Evolutionary conservation across 2,329 filamentous ascomycete genomes (phyloP), one percentile per base, ranked within the genome.

Genomic region (Colletotrichum sp.): DNA sequence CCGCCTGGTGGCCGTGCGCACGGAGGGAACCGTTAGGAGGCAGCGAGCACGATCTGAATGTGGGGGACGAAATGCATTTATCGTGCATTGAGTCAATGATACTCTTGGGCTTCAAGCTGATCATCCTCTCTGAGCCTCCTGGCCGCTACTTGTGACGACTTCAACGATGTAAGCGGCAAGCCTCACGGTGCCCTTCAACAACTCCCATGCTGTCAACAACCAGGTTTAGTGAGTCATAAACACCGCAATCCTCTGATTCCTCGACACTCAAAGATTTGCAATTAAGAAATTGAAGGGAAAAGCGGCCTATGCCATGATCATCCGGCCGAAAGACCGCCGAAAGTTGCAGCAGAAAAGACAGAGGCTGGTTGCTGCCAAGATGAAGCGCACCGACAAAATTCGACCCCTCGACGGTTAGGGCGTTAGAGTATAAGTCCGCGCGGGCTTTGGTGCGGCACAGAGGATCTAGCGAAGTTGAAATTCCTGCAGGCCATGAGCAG

Each of bases 71-170:
- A 75, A 9, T 63, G 71, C 1, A 15, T 83, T 28, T 81, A 79
- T 28, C 72, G 2, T 79, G 80, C 61, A 79, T 82, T 74, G 81
- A 81, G 4, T 34, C 38, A 3, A 74, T 82, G 60, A 74, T 61
- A 57, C 78, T 75, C 0, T 38, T 84, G 60, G 63, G 79, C 80
- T 68, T 38, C 24, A 21, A 34, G 13, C 13, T 38, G 12, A 38
- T 21, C 3, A n/a, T 24, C 16, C 6, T 9, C 7, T 21, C n/a
- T 13, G 10, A 21, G 43, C n/a, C 43, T 48, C 12, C 10, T 52
- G 43, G 10, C 4, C 2, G 10, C 10, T 52, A 1, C 3, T 10
- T 52, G 43, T 52, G n/a, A 13, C n/a, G n/a, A 52, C 10, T 13
- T 52, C 6, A 52, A 52, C 12, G 43, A 15, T 8, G 38, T 21